Evolutionary conservation across 2,329 filamentous ascomycete species (phyloP).

Genomic region (Xylaria sp.): DNA sequence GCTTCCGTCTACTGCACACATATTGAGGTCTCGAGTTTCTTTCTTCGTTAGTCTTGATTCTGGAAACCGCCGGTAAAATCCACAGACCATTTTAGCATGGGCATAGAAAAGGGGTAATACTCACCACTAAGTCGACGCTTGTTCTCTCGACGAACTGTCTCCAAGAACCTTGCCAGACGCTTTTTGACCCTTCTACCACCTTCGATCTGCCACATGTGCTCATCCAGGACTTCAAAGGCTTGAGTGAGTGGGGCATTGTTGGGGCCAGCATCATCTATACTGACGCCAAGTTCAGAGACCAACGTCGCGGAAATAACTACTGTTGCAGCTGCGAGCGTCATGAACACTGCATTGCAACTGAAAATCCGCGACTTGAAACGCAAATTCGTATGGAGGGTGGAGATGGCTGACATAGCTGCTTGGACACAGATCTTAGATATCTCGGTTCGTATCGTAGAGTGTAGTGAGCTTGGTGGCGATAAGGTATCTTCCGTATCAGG

Average conservation of each 20-base stretch:
- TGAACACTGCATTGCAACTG: not conserved
- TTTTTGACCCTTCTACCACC: not conserved
- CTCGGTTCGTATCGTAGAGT: slow-evolving; percentile 2
- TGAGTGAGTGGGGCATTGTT: not conserved
- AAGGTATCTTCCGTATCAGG: not conserved
- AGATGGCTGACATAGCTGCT: not conserved
- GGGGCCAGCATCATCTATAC: not conserved
- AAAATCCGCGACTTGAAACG: not conserved
- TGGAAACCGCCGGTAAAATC: too few relatives aligned
- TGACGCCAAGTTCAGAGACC: not conserved
- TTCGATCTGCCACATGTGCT: slow-evolving; percentile 1
- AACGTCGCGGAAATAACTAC: not conserved
- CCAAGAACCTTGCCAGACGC: not conserved
- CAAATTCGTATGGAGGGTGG: not conserved
- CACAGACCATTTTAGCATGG: too few relatives aligned
- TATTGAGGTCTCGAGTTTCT: not conserved
- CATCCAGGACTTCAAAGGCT: not conserved
- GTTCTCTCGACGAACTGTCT: not conserved
- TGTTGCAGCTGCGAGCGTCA: not conserved
- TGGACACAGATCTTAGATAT: not conserved
- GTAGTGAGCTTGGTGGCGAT: not conserved
- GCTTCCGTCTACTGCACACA: not conserved
- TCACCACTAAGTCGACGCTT: not conserved
- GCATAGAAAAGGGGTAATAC: not conserved
- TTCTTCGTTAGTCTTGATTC: not conserved